These are phyloP conservation scores for Lipomyces starkeyi DNA, from an alignment of 805 yeast species.

Conservation along the genomic window DNA sequence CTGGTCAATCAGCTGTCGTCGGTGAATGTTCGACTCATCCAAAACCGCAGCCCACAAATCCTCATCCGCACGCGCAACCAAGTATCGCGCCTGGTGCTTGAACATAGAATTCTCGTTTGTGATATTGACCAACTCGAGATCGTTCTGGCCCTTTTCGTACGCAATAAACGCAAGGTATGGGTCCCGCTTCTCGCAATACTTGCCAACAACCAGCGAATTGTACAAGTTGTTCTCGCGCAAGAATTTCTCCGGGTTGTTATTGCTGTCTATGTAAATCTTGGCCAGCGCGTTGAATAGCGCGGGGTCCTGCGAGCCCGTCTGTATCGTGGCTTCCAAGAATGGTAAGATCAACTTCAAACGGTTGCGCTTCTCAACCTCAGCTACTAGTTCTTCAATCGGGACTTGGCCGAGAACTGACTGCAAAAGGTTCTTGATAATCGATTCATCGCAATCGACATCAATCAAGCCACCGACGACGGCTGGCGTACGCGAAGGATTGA, in stretches of 20 bases:
- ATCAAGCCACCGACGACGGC: slow-evolving; percentile 95
- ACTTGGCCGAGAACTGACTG: slow-evolving; percentile 91
- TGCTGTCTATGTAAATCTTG: slow-evolving; percentile 95
- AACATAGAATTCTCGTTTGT: slow-evolving; percentile 98
- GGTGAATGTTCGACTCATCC: slow-evolving; percentile 74
- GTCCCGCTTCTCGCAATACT: slow-evolving; percentile 98
- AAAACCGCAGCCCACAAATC: slow-evolving; percentile 83
- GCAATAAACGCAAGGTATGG: slow-evolving; percentile 98
- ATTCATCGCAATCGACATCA: slow-evolving; percentile 97
- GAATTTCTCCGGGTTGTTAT: slow-evolving; percentile 97
- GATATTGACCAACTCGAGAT: slow-evolving; percentile 84
- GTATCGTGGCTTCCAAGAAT: slow-evolving; percentile 85
- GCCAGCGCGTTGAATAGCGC: slow-evolving; percentile 95
- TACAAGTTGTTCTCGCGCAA: slow-evolving; percentile 87
- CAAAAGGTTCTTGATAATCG: slow-evolving; percentile 77
- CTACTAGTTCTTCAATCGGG: slow-evolving; percentile 86
- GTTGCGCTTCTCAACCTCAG: slow-evolving; percentile 96
- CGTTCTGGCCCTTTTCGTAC: slow-evolving; percentile 93
- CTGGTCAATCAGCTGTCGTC: slow-evolving; percentile 91
- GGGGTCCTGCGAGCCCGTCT: slow-evolving; percentile 83
- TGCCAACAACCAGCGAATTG: slow-evolving; percentile 95
- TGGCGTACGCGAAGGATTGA: slow-evolving; percentile 93
- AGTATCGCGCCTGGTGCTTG: slow-evolving; percentile 97
- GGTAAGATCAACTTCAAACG: slow-evolving; percentile 90
- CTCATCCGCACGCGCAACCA: slow-evolving; percentile 85